These are phyloP conservation scores for Orbilia ellipsospora DNA, from an alignment of 2,329 filamentous ascomycete species.

Conservation along the genomic window DNA sequence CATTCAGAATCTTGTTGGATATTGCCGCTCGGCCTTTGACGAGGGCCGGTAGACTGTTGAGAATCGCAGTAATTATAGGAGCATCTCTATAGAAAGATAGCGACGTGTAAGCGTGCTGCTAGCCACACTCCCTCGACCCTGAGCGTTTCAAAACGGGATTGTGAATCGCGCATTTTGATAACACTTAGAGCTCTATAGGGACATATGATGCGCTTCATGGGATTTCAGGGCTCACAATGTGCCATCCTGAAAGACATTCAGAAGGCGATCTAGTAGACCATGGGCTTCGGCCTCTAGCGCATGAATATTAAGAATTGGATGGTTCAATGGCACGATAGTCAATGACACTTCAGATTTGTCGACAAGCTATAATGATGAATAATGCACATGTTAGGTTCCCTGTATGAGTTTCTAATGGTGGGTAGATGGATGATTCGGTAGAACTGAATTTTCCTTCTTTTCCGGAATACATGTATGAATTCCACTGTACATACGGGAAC, in stretches of 20 bases:
- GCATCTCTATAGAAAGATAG: slow-evolving; percentile 73
- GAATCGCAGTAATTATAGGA: slow-evolving; percentile 85
- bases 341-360: slow-evolving; percentile 86
- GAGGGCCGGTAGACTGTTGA: slow-evolving; percentile 86
- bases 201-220: slow-evolving; percentile 29
- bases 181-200: slow-evolving; percentile 4
- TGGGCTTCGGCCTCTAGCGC: slow-evolving; percentile 92
- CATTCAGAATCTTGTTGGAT: slow-evolving; percentile 84
- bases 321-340: slow-evolving; percentile 83
- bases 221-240: slow-evolving; percentile 52
- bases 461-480: slow-evolving; percentile 24
- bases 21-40: slow-evolving; percentile 83
- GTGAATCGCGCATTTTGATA: background rate
- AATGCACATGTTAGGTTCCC: slow-evolving; percentile 44
- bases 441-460: background rate
- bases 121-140: background rate
- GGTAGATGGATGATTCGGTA: background rate
- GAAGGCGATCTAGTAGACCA: slow-evolving; percentile 86
- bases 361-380: slow-evolving; percentile 70
- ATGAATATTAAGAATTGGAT: slow-evolving; percentile 80
- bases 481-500: slow-evolving; percentile 21
- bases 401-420: slow-evolving; percentile 13
- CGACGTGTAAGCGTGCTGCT: slow-evolving; percentile 48
- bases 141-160: slow-evolving; percentile 2
- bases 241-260: slow-evolving; percentile 86